Evolutionary conservation across 169 alveolate species (phyloP), one percentile per base, ranked within the genome.

Genomic region (Plasmodium knowlesi): DNA sequence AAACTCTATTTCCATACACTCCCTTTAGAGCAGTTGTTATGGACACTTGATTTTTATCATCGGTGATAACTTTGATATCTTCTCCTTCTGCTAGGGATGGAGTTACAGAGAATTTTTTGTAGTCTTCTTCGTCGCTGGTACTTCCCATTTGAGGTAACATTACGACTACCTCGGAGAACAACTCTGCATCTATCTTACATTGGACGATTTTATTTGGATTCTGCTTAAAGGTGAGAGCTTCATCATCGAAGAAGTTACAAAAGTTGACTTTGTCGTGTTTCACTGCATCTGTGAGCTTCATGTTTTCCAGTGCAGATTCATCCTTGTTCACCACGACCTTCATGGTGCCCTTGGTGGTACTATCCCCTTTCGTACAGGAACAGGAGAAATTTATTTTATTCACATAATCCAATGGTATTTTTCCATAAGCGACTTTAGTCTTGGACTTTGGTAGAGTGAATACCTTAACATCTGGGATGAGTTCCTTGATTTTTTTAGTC

Each of bases 241-340:
- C 57, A 80, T 80, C 72, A 37, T 89, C 90, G 34, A 19, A 89
- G 19, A 89, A 89, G 76, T 89, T 89, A 34, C 94, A 89, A 6
- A 89, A 37, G 32, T 89, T 79, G 0, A 39, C 61, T 32, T 89
- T 41, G 22, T 53, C 39, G 14, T 67, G 84, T 73, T 54, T 79
- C 25, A 70, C 34, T 12, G 91, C 82, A 32, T 19, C 30, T 30
- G 6, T 43, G 3, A 37, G 10, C 39, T 80, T 81, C 72, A 89
- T 39, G 2, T 89, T 70, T 14, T 81, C 94, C 16, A 39, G 19
- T 39, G 71, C 71, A 0, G 6, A 3, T 39, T 67, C 94, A 5
- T 70, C 94, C 9, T 89, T 89, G 22, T 80, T 80, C 32, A 89
- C 32, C 12, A 34, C 19, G 2, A 89, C 90, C 6, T 89, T 89